A percentile compares a stretch with the other conserved stretches of the same genome.
These are phyloP conservation scores for Fusarium nelsonii DNA, from an alignment of 2,329 filamentous ascomycete genomes.

Conservation along the genomic window DNA sequence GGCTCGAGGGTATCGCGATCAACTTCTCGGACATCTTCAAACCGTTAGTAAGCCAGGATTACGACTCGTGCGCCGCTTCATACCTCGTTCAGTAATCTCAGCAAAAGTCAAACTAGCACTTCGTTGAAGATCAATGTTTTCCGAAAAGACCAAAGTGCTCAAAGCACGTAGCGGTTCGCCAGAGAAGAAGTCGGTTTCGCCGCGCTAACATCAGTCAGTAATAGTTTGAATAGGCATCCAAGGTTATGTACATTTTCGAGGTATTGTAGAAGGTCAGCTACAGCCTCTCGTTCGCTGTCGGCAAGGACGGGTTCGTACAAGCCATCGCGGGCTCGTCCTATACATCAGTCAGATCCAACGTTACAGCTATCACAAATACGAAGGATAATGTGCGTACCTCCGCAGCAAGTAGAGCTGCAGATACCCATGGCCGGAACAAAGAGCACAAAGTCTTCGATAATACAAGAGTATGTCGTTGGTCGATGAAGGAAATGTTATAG, in stretches of 20 bases:
- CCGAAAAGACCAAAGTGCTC: constrained; percentile 96
- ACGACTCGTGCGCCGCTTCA: constrained; percentile 34
- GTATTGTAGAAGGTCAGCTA: constrained; percentile 93
- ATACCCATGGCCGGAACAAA: constrained; percentile 66
- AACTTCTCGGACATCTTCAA: constrained; percentile 92
- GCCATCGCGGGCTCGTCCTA: constrained; percentile 82
- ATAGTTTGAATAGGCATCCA: neutral
- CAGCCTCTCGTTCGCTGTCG: constrained; percentile 96
- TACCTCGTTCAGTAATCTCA: constrained; percentile 98
- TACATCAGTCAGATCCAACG: constrained; percentile 33
- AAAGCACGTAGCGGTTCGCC: constrained; percentile 94
- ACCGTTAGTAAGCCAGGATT: constrained; percentile 26
- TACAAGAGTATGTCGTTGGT: constrained; percentile 23
- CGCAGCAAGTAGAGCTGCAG: constrained; percentile 71
- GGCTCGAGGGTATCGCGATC: constrained; percentile 95
- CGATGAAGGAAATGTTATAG: constrained; percentile 15
- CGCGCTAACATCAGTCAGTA: constrained; percentile 72
- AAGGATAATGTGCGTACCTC: constrained; percentile 51
- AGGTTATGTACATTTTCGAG: constrained; percentile 86
- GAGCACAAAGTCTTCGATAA: constrained; percentile 31
- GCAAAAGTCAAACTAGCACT: constrained; percentile 98
- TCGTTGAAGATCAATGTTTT: constrained; percentile 97
- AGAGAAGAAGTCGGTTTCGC: constrained; percentile 97
- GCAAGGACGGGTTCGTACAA: constrained; percentile 89
- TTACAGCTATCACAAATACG: constrained; percentile 8